These are phyloP conservation scores for Backusella australiensis DNA, from an alignment of 192 early-diverging fungal species.

Conservation along the genomic window DNA sequence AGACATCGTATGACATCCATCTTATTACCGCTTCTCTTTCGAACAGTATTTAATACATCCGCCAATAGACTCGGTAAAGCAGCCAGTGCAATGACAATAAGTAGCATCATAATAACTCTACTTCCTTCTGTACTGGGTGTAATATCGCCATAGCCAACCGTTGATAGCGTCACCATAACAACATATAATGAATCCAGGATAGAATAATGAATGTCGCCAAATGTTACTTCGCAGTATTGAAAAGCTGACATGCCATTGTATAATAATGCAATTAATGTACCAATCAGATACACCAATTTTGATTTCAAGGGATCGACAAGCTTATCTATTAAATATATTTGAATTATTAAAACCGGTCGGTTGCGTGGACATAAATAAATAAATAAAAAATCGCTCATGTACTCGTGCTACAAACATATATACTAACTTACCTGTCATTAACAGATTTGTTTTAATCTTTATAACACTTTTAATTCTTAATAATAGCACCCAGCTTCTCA, in stretches of 20 bases:
- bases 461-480: conserved; percentile 52
- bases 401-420: neutral
- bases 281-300: conserved; percentile 50
- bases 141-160: conserved; percentile 68
- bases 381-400: neutral
- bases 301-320: conserved; percentile 49
- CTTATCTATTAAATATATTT: conserved; percentile 30
- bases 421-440: conserved; percentile 38
- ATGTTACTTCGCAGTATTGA: conserved; percentile 55
- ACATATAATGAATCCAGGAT: conserved; percentile 45
- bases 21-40: conserved; percentile 15
- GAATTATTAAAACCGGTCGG: neutral
- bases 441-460: conserved; percentile 48
- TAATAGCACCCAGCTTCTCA: conserved; percentile 52
- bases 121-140: conserved; percentile 48
- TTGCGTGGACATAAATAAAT: neutral
- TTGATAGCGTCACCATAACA: conserved; percentile 60
- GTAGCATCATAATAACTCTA: conserved; percentile 48
- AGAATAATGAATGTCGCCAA: conserved; percentile 26
- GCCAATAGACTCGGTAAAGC: conserved; percentile 53
- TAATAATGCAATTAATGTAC: conserved; percentile 47
- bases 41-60: conserved; percentile 37
- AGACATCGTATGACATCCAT: neutral
- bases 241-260: conserved; percentile 60
- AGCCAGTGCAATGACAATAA: conserved; percentile 54